Evolutionary conservation across 2,329 filamentous ascomycete genomes (phyloP).

Genomic region (Aspergillus pseudotamarii): DNA sequence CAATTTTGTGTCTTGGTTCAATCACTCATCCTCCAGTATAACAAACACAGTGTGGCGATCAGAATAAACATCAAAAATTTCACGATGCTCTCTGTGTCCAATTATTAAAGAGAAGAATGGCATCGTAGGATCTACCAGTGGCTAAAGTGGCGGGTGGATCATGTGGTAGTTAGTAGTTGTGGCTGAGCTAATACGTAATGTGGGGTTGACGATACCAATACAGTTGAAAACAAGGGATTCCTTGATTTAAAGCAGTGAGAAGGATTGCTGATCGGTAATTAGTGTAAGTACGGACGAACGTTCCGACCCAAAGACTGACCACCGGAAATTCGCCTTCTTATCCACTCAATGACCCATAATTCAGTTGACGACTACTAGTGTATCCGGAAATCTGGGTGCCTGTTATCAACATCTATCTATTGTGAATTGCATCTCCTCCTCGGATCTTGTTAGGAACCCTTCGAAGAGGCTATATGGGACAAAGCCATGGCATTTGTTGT

Average conservation of each 20-base stretch:
- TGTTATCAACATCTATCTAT: neutral
- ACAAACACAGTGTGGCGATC: neutral
- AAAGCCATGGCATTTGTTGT: slow-evolving; percentile 15
- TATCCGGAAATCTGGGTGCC: slow-evolving; percentile 11
- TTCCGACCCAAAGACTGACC: neutral
- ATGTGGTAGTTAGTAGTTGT: neutral
- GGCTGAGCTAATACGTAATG: neutral
- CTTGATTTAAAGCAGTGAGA: neutral
- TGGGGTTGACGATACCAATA: slow-evolving; percentile 6
- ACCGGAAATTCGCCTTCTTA: slow-evolving; percentile 1
- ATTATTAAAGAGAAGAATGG: too few relatives aligned
- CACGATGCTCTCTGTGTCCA: too few relatives aligned
- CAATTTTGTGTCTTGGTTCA: neutral
- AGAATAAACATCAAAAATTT: neutral
- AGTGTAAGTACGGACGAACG: neutral
- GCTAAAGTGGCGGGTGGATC: neutral
- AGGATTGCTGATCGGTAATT: neutral
- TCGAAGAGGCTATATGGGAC: slow-evolving; percentile 3
- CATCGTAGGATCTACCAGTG: neutral
- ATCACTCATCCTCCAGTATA: neutral
- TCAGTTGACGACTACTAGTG: neutral
- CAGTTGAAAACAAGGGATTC: neutral
- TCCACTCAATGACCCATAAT: slow-evolving; percentile 2
- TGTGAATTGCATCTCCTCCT: neutral
- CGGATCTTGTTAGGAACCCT: neutral